These are phyloP conservation scores for Diaporthe amygdali DNA, from an alignment of 2,329 filamentous ascomycete genomes.

Conservation along the genomic window DNA sequence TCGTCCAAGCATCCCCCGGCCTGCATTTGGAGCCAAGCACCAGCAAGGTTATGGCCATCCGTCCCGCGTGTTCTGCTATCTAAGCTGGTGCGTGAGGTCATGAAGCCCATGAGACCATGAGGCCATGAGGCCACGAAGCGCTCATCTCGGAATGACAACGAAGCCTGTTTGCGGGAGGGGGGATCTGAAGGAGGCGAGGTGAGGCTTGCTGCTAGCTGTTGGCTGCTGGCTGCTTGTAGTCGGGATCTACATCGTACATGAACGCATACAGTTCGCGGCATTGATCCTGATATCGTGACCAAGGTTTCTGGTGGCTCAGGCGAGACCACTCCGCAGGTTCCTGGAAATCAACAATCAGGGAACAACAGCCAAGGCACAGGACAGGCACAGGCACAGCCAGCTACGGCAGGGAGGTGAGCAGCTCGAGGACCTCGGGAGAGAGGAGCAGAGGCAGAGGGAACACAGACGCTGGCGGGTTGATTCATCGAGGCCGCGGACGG, in stretches of 20 bases:
- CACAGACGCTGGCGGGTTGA: constrained; percentile 13
- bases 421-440: neutral
- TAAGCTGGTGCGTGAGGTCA: neutral
- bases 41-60: neutral
- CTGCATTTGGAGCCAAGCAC: constrained; percentile 8
- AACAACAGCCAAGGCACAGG: neutral
- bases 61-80: constrained; percentile 4
- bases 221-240: neutral
- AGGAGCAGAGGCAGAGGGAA: neutral
- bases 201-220: no score
- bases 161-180: neutral
- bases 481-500: constrained; percentile 17
- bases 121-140: neutral
- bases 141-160: neutral
- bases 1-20: constrained; percentile 12
- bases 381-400: neutral
- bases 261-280: constrained; percentile 11
- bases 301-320: constrained; percentile 5
- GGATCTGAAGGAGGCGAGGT: neutral
- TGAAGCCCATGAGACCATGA: neutral
- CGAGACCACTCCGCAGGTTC: neutral
- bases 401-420: neutral
- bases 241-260: constrained; percentile 13
- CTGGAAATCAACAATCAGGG: constrained; percentile 3
- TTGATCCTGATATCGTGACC: neutral